Conservation (phyloP, 352 stramenopile species). For the Phytophthora fragariae region DNA sequence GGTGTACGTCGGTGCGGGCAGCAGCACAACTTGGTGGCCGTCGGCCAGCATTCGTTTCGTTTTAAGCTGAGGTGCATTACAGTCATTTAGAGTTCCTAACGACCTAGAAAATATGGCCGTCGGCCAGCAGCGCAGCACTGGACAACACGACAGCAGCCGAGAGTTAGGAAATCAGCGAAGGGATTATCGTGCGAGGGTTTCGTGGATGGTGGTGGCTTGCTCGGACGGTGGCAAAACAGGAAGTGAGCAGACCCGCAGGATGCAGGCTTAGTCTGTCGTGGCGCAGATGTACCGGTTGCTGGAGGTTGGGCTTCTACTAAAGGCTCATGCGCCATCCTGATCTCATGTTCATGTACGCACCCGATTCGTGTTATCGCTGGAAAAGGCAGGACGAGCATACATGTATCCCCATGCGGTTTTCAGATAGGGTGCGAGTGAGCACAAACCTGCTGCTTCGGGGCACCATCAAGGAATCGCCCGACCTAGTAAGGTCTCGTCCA, state of each 20-base stretch:
- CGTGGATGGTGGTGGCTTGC: slow-evolving; percentile 12
- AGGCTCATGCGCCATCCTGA: slow-evolving; percentile 11
- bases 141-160: slow-evolving; percentile 30
- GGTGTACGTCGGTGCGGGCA: slow-evolving; percentile 49
- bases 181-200: slow-evolving; percentile 7
- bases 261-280: slow-evolving; percentile 1
- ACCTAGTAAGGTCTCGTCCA: neutral
- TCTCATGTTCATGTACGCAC: no score
- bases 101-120: no score
- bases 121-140: slow-evolving; percentile 24
- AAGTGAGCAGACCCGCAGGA: slow-evolving; percentile 16
- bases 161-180: slow-evolving; percentile 33
- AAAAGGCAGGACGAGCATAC: slow-evolving; percentile 32
- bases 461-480: neutral
- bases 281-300: slow-evolving; percentile 1
- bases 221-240: slow-evolving; percentile 13
- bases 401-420: slow-evolving; percentile 13
- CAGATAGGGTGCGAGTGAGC: slow-evolving; percentile 31
- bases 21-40: slow-evolving; percentile 48
- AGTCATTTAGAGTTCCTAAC: no score
- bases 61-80: no score
- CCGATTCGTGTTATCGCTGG: slow-evolving; percentile 17
- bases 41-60: slow-evolving; percentile 36
- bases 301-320: slow-evolving; percentile 21
- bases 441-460: slow-evolving; percentile 29